phyloP scores from a whole-genome alignment of 805 yeast genomes.

The Teunomyces panamensis region DNA sequence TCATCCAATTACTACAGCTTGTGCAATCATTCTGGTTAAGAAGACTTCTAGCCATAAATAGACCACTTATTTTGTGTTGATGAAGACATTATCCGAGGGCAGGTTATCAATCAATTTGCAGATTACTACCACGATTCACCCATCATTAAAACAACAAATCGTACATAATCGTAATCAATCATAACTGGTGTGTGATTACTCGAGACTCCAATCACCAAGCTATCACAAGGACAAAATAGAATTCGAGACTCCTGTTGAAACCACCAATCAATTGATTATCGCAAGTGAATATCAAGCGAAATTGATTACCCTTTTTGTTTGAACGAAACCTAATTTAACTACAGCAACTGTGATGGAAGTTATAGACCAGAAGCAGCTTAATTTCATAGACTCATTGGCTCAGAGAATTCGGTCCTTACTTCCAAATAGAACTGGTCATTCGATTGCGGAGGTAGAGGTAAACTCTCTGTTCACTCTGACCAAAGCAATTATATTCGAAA shows the following conservation, averaged over 20 bases:
- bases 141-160: conserved; percentile 1
- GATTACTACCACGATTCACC: background rate
- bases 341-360: background rate
- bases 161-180: background rate
- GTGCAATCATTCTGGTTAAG: background rate
- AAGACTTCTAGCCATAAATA: background rate
- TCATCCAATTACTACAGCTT: background rate
- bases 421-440: conserved; percentile 38
- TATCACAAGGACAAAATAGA: background rate
- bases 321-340: background rate
- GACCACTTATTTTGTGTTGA: background rate
- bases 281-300: background rate
- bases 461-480: conserved; percentile 38
- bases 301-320: background rate
- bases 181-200: background rate
- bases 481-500: conserved; percentile 24
- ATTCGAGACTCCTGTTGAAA: background rate
- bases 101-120: background rate
- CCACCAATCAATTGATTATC: background rate
- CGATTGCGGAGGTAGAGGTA: conserved; percentile 38
- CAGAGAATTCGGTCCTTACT: conserved; percentile 32
- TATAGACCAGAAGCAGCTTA: conserved; percentile 6
- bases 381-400: conserved; percentile 22
- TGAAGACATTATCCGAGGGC: background rate
- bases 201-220: background rate